Percentiles rank a stretch among this genome's conserved stretches.
Conservation (phyloP, 495 filamentous ascomycete genomes). For the Massariosphaeria phaeospora region DNA sequence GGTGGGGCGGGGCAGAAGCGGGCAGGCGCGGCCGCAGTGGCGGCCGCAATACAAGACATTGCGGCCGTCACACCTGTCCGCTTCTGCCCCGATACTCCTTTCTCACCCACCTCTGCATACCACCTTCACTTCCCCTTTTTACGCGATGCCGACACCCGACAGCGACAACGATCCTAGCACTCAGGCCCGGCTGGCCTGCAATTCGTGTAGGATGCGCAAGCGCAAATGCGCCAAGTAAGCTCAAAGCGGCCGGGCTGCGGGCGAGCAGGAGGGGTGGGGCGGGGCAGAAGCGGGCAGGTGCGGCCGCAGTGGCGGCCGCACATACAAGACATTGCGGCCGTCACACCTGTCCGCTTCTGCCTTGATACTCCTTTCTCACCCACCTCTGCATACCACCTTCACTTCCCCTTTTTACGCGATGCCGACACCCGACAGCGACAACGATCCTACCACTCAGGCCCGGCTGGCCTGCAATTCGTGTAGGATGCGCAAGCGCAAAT, state of each 20-base stretch:
- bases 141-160: no score
- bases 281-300: no score
- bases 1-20: no score
- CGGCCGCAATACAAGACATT: not conserved
- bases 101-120: not conserved
- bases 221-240: slow-evolving; percentile 31
- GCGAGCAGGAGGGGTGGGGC: no score
- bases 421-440: no score
- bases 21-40: no score
- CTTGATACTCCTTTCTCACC: not conserved
- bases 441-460: no score
- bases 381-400: not conserved
- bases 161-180: no score
- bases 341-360: not conserved
- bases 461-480: slow-evolving; percentile 28
- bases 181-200: slow-evolving; percentile 30
- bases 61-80: not conserved
- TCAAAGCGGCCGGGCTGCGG: not conserved
- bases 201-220: slow-evolving; percentile 29
- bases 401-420: no score
- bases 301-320: not conserved
- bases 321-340: no score
- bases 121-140: no score
- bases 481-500: slow-evolving; percentile 31
- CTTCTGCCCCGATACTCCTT: not conserved